phyloP scores from a whole-genome alignment of 768 basidiomycete genomes.

The Suillus occidentalis region DNA sequence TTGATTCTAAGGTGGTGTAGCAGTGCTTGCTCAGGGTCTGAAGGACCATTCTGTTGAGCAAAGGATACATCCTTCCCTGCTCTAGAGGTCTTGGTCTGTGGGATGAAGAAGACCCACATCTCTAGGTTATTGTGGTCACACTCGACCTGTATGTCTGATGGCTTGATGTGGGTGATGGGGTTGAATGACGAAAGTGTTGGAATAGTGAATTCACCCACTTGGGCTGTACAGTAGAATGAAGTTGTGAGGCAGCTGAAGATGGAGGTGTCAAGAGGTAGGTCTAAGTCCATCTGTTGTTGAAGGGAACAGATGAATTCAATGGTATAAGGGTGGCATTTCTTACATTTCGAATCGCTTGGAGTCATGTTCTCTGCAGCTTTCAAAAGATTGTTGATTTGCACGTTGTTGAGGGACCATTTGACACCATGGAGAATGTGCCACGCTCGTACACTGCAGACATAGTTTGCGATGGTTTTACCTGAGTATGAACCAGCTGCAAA shows the following conservation, averaged over 20 bases:
- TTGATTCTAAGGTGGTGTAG: no score
- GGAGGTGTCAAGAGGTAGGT: rapidly evolving
- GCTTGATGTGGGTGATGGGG: rapidly evolving
- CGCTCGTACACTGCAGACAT: not conserved
- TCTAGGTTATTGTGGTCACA: not conserved
- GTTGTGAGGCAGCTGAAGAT: not conserved
- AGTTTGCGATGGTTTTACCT: constrained; percentile 35
- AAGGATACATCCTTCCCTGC: not conserved
- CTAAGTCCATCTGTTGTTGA: rapidly evolving
- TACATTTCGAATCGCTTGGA: rapidly evolving
- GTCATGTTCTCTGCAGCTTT: not conserved
- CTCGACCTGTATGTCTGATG: not conserved
- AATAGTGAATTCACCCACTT: not conserved
- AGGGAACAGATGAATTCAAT: rapidly evolving
- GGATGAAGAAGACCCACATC: not conserved
- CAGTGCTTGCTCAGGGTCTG: no score
- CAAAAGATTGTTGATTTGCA: rapidly evolving
- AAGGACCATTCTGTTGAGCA: rapidly evolving
- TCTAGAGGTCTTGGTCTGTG: not conserved
- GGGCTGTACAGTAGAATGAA: rapidly evolving
- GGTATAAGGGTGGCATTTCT: not conserved
- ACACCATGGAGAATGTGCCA: not conserved
- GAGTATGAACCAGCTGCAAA: constrained; percentile 8
- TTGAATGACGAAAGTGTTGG: not conserved
- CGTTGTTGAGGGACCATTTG: not conserved